Base-by-base conservation (phyloP, 2,329 filamentous ascomycete genomes). In the Thelonectria blattea region DNA sequence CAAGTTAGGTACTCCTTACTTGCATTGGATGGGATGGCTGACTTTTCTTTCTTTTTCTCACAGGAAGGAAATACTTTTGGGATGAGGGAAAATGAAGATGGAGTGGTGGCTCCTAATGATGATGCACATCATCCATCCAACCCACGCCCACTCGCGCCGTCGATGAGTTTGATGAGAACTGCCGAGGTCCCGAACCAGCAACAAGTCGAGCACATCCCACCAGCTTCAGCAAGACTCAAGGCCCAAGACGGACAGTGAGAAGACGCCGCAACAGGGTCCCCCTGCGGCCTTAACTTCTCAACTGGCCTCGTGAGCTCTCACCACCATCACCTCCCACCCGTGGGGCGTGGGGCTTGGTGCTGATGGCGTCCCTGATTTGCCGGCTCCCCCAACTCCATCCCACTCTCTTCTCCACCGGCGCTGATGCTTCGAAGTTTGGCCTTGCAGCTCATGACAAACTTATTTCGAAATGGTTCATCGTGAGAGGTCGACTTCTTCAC, bases 391-490 rank as follows among this genome's bases (percentile, higher is more conserved):
- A 53, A 45, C 45, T 66, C 34, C 68, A 47, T 71, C 68, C 68
- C 68, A 70, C 68, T 66, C 65, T 69, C 68, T 58, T 27, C 64
- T 71, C 68, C 68, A 68, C 68, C 68, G 63, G 59, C 56, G 67
- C 68, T 71, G 68, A 71, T 71, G 67, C 58, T 58, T 56, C 47
- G 49, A 58, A 66, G 56, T 60, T 61, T 61, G 45, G 55, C 53
- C 63, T 57, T 66, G 61, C 64, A 70, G 60, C 27, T 34, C 68
- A 71, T 71, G 68, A 71, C 68, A 71, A 71, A 71, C 68, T 62
- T 62, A 68, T 67, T 71, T 68, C 60, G 61, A 63, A 71, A 66
- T 59, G 46, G 59, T 63, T 69, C 63, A 61, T 59, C 61, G 46
- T 62, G 56, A 69, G 65, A 70, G 62, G 64, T 51, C 53, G 58